A percentile compares a stretch with the other conserved stretches of the same genome.
Evolutionary conservation across 306 rosid genomes (phyloP).

Genomic region (Astragalus membranaceus): DNA sequence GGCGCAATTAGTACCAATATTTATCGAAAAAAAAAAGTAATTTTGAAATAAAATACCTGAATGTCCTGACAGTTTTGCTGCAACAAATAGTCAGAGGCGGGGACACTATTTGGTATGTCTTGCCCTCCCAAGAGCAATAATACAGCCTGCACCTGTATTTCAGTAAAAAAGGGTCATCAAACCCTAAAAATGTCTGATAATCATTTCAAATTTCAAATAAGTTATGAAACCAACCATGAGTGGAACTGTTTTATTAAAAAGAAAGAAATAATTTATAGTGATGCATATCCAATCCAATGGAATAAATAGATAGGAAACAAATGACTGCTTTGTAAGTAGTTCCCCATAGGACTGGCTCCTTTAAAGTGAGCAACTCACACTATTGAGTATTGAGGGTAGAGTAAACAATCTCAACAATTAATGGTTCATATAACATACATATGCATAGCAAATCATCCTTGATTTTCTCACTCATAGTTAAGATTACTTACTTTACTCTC

Average conservation of each 20-base stretch:
- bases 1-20: not conserved
- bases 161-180: not conserved
- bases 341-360: no score
- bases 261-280: not conserved
- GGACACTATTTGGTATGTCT: slow-evolving; percentile 30
- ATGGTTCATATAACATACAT: no score
- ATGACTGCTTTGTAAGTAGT: not conserved
- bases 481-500: no score
- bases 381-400: no score
- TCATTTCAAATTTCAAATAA: not conserved
- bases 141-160: slow-evolving; percentile 71
- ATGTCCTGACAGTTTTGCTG: slow-evolving; percentile 34
- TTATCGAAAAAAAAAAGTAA: not conserved
- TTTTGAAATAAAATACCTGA: slow-evolving; percentile 36
- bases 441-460: no score
- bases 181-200: not conserved
- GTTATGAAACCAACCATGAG: not conserved
- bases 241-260: not conserved
- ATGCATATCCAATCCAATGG: not conserved
- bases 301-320: not conserved
- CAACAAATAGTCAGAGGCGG: slow-evolving; percentile 26
- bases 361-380: no score
- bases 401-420: no score
- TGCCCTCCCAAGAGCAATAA: slow-evolving; percentile 55
- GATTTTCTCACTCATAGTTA: no score